Base-by-base conservation (phyloP, 441 rosid genomes). In the Jatropha multifida region DNA sequence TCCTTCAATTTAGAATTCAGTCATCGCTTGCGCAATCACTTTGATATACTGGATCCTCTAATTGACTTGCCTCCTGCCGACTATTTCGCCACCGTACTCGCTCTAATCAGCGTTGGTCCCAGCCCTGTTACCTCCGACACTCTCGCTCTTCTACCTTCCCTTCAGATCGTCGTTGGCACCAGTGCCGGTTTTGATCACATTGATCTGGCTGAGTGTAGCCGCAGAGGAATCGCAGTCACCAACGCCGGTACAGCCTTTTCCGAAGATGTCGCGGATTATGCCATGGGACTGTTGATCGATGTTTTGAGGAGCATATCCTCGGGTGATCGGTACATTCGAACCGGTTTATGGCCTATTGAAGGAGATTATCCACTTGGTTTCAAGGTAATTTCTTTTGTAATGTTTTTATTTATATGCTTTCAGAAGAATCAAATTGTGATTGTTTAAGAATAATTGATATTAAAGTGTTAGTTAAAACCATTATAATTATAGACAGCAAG, bases 181-280 rank as follows among this genome's bases (percentile, higher is more conserved):
- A 85, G 83, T 70, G 73, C 83, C 7, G 93, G 90, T 46, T 15
- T 86, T 5, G 83, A 87, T 56, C 84, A 87, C 44, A 42, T 89
- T 51, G 88, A 89, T 77, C 78, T 87, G 18, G 51, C 49, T 7
- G 89, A 83, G 76, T 89, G 90, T 74, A 71, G 80, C 42, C 82
- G 76, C 8, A 81, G 88, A 26, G 84, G 87, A 69, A 76, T 89
- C 71, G 26, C 55, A 42, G 83, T 87, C 41, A 89, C 90, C 38
- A 84, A 74, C 48, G 83, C 86, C 23, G 74, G 88, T 40, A 1
- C 61, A 14, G 86, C 87, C 51, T 89, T 83, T 79, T 78, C 82
- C 1, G 86, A 85, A 76, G 88, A 87, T 23, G 85, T 23, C 10
- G 90, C 90, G 3, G 93, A 89, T 77, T 86, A 64, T 51, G 90